Evolutionary conservation across 768 basidiomycete species (phyloP).

Genomic region (Lentinus brumalis): DNA sequence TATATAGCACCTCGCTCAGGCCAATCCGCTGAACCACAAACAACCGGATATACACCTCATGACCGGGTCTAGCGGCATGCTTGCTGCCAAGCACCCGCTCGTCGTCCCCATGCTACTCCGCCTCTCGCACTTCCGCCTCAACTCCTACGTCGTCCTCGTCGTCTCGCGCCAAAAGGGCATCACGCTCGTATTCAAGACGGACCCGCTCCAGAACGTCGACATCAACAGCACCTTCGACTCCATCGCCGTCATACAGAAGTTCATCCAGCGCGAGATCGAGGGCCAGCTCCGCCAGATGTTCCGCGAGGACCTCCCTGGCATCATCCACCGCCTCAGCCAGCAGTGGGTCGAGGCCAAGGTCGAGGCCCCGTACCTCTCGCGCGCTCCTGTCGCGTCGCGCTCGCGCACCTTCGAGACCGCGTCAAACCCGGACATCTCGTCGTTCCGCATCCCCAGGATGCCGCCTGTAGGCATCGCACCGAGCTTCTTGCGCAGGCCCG

Average conservation of each 20-base stretch:
- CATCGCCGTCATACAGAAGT: constrained; percentile 96
- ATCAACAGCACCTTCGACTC: constrained; percentile 98
- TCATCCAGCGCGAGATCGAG: constrained; percentile 97
- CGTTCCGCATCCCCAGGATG: constrained; percentile 20
- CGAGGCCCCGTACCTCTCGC: constrained; percentile 83
- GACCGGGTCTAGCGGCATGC: constrained; percentile 81
- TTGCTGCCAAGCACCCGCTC: constrained; percentile 92
- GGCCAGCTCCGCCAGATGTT: constrained; percentile 98
- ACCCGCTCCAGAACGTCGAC: constrained; percentile 96
- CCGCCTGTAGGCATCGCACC: constrained; percentile 21
- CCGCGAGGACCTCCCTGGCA: constrained; percentile 92
- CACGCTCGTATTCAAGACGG: constrained; percentile 99
- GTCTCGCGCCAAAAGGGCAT: constrained; percentile 98
- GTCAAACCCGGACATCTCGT: constrained; percentile 22
- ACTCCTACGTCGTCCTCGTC: constrained; percentile 95
- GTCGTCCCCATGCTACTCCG: constrained; percentile 98
- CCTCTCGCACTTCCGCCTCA: constrained; percentile 91
- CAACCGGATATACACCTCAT: constrained; percentile 88
- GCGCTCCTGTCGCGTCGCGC: constrained; percentile 33
- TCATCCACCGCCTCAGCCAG: constrained; percentile 94
- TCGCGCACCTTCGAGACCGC: constrained; percentile 19
- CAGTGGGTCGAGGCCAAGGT: constrained; percentile 95
- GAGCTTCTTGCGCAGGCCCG: constrained; percentile 13
- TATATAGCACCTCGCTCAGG: constrained; percentile 45
- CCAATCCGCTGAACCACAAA: constrained; percentile 93